Percentiles rank a stretch among this genome's conserved stretches.
phyloP scores from a whole-genome alignment of 352 stramenopile species.

The Phytophthora niederhauseri region DNA sequence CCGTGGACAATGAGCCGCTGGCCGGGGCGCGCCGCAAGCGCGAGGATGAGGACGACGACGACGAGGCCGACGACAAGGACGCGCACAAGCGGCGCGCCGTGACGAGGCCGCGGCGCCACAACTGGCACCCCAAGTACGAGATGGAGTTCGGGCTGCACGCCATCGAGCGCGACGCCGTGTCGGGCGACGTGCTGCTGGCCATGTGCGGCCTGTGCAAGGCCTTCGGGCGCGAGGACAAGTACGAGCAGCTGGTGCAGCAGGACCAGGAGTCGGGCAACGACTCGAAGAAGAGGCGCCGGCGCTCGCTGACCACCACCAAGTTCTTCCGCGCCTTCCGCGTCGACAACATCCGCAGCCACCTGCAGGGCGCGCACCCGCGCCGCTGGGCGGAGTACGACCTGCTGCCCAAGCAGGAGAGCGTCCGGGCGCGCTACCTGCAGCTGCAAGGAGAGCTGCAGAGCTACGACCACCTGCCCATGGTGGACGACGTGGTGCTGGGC shows the following conservation, averaged over 20 bases:
- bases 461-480: conserved; percentile 69
- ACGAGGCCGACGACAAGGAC: conserved; percentile 51
- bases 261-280: conserved; percentile 60
- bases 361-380: conserved; percentile 75
- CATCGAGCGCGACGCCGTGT: conserved; percentile 71
- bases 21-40: conserved; percentile 45
- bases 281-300: conserved; percentile 74
- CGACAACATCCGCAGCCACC: conserved; percentile 87
- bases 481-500: conserved; percentile 75
- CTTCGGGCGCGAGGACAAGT: conserved; percentile 80
- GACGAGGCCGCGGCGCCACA: conserved; percentile 68
- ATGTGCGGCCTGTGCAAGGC: conserved; percentile 88
- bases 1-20: conserved; percentile 39
- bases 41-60: conserved; percentile 42
- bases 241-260: conserved; percentile 68
- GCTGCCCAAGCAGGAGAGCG: conserved; percentile 75
- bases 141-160: conserved; percentile 77
- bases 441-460: conserved; percentile 61
- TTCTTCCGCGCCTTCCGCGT: conserved; percentile 88
- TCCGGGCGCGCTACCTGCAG: conserved; percentile 65
- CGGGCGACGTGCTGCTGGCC: conserved; percentile 74
- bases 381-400: conserved; percentile 83
- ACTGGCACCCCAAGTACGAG: conserved; percentile 86
- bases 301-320: conserved; percentile 86
- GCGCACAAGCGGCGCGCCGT: conserved; percentile 36